Conservation (phyloP, 31 red algal genomes). For the Bonnemaisonia californica region DNA sequence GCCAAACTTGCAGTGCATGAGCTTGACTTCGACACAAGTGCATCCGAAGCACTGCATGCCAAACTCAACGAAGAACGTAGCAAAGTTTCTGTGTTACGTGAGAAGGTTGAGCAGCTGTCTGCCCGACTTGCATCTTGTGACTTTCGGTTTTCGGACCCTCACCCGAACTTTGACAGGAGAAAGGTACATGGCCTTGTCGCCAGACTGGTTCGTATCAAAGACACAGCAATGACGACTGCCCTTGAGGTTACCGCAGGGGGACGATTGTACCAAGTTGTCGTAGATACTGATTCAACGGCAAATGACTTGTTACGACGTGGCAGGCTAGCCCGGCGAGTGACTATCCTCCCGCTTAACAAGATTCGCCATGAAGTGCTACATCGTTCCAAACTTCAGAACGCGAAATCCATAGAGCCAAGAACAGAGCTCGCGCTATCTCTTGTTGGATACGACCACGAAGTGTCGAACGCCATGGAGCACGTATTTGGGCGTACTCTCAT, state of each 20-base stretch:
- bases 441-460: slow-evolving; percentile 81
- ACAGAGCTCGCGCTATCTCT: slow-evolving; percentile 74
- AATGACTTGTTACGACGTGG: slow-evolving; percentile 84
- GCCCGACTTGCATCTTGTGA: slow-evolving; percentile 71
- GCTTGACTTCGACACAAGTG: slow-evolving; percentile 84
- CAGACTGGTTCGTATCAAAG: slow-evolving; percentile 71
- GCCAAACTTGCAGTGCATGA: slow-evolving; percentile 91
- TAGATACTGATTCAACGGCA: slow-evolving; percentile 91
- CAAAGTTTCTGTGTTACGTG: slow-evolving; percentile 42
- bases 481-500: slow-evolving; percentile 96
- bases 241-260: slow-evolving; percentile 89
- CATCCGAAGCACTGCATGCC: slow-evolving; percentile 45
- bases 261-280: slow-evolving; percentile 92
- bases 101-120: slow-evolving; percentile 73
- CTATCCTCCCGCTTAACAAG: slow-evolving; percentile 97
- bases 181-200: slow-evolving; percentile 92
- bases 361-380: slow-evolving; percentile 68
- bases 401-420: slow-evolving; percentile 63
- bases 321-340: slow-evolving; percentile 73
- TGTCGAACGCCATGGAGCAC: slow-evolving; percentile 85
- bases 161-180: slow-evolving; percentile 69
- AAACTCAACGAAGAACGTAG: slow-evolving; percentile 52
- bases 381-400: slow-evolving; percentile 34
- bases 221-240: slow-evolving; percentile 72
- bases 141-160: slow-evolving; percentile 85